Evolutionary conservation across 2,329 filamentous ascomycete genomes (phyloP).

Genomic region (Paracamarosporium sp.): DNA sequence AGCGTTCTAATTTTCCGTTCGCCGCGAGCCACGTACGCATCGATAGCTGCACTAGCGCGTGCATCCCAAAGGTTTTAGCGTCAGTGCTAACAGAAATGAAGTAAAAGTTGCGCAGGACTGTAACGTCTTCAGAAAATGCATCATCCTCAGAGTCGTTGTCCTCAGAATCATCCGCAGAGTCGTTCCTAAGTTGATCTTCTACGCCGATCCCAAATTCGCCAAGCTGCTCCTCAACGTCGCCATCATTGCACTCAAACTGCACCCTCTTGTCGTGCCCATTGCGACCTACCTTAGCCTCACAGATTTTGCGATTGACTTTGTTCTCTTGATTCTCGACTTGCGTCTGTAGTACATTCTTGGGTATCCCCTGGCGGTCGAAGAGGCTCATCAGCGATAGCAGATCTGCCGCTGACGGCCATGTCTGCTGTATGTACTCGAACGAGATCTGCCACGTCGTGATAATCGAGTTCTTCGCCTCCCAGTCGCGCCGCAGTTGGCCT

Average conservation of each 20-base stretch:
- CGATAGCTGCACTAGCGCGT: constrained; percentile 19
- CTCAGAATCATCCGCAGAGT: neutral
- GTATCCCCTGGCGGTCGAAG: constrained; percentile 2
- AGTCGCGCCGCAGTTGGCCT: constrained; percentile 5
- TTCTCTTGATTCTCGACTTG: neutral
- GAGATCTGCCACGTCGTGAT: neutral
- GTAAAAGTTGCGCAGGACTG: constrained; percentile 16
- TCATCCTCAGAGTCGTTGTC: constrained; percentile 16
- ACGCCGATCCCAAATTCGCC: too few relatives aligned
- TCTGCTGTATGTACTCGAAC: constrained; percentile 2
- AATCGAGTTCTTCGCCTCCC: neutral
- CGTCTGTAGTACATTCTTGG: neutral
- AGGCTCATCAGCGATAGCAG: constrained; percentile 8
- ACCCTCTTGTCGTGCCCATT: neutral
- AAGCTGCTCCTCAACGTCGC: neutral
- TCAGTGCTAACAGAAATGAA: constrained; percentile 14
- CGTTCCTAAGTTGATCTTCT: neutral
- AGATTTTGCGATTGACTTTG: neutral
- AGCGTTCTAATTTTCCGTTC: constrained; percentile 8
- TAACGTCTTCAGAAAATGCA: constrained; percentile 16
- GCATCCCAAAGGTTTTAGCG: constrained; percentile 10
- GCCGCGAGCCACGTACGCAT: constrained; percentile 13
- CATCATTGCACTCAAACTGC: constrained; percentile 32
- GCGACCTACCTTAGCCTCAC: neutral
- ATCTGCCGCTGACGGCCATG: constrained; percentile 9